Evolutionary conservation across 2,329 filamentous ascomycete genomes (phyloP).

Genomic region (Fusarium cicatricum): DNA sequence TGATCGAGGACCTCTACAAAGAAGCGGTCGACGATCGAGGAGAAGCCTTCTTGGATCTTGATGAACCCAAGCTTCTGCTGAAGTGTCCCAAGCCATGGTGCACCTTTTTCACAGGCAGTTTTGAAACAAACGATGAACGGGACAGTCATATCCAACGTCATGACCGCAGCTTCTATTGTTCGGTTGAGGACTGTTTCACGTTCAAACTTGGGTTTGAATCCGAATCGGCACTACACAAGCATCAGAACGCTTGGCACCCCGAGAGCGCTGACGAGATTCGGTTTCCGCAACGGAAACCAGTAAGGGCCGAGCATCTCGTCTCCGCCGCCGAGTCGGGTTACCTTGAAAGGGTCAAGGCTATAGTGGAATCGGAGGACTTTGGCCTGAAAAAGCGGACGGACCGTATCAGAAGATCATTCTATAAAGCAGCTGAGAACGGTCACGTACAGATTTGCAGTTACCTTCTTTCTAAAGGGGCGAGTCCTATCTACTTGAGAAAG

Average conservation of each 20-base stretch:
- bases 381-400: no score
- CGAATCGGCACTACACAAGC: neutral
- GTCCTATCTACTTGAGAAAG: no score
- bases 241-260: neutral
- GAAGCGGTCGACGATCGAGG: neutral
- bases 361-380: no score
- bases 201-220: conserved; percentile 6
- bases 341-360: neutral
- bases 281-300: neutral
- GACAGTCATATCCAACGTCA: conserved; percentile 8
- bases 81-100: conserved; percentile 28
- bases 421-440: no score
- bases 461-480: no score
- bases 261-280: neutral
- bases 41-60: neutral
- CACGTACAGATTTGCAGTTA: no score
- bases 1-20: conserved; percentile 1
- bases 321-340: no score
- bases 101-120: conserved; percentile 7
- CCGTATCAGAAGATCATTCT: no score
- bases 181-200: neutral
- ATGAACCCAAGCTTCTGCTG: neutral
- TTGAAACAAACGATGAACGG: neutral
- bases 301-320: neutral
- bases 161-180: conserved; percentile 12